phyloP scores from a whole-genome alignment of 495 filamentous ascomycete genomes.

The Xylaria bambusicola region DNA sequence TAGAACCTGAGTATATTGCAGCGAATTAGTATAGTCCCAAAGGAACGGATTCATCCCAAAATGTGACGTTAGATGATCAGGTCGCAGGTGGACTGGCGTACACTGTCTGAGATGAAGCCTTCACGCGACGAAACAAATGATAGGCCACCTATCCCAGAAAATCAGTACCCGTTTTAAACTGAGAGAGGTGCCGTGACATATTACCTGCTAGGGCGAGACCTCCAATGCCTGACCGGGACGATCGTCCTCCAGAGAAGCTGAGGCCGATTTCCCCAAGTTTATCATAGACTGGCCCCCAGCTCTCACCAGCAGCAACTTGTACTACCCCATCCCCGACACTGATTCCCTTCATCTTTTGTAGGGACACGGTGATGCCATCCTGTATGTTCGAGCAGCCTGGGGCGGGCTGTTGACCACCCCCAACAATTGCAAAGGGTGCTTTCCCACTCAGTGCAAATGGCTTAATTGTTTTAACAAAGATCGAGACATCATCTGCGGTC shows the following conservation, averaged over 20 bases:
- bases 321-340: conserved; percentile 15
- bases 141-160: conserved; percentile 31
- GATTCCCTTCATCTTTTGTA: conserved; percentile 13
- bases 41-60: no score
- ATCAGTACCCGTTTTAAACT: background rate
- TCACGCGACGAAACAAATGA: conserved; percentile 42
- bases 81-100: conserved; percentile 23
- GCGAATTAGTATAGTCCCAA: background rate
- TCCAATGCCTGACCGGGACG: conserved; percentile 11
- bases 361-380: conserved; percentile 20
- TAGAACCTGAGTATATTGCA: conserved; percentile 4
- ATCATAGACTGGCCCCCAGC: conserved; percentile 20
- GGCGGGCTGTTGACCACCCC: conserved; percentile 34
- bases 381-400: conserved; percentile 33
- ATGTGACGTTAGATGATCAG: background rate
- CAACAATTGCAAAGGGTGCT: conserved; percentile 34
- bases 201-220: conserved; percentile 8
- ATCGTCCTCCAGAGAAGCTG: conserved; percentile 16
- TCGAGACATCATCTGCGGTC: conserved; percentile 11
- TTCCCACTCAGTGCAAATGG: background rate
- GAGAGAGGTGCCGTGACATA: background rate
- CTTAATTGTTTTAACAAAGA: conserved; percentile 18
- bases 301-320: conserved; percentile 18
- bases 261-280: conserved; percentile 33
- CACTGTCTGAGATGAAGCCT: conserved; percentile 45